Base-by-base conservation (phyloP, 805 yeast genomes). In the Ascoidea tarda region DNA sequence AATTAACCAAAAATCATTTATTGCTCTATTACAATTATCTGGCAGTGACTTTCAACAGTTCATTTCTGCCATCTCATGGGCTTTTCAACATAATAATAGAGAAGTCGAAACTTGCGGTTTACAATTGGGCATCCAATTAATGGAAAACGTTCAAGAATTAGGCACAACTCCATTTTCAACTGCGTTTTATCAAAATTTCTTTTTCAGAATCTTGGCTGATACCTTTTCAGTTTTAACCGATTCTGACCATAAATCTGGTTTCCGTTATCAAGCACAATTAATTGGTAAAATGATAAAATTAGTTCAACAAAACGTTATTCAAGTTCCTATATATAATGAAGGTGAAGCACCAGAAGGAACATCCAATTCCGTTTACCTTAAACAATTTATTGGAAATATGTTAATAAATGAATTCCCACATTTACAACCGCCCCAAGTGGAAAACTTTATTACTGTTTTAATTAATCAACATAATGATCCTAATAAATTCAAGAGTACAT, bases 221-320 rank as follows among this genome's bases (percentile, higher is more conserved):
- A 85, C 95, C 1, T 93, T 93, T 65, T 86, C 78, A 62, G 98
- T 93, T 38, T 75, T 93, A 53, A 93, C 99, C 2, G 98, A 93
- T 66, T 83, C 96, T 6, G 99, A 93, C 68, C 99, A 93, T 69
- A 91, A 93, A 70, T 87, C 98, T 32, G 98, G 98, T 1, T 93
- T 93, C 72, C 79, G 84, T 56, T 77, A 82, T 59, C 99, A 93
- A 70, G 76, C 95, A 6, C 84, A 85, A 62, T 74, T 95, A 57
- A 75, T 93, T 60, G 83, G 95, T 54, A 85, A 82, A 65, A 75
- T 93, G 69, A 79, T 93, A 57, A 86, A 86, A 55, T 72, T 91
- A 55, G 93, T 91, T 12, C 87, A 87, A 64, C 84, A 80, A 57
- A 76, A 81, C 55, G 81, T 78, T 56, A 86, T 93, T 53, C 69